Evolutionary conservation across 2,329 filamentous ascomycete species (phyloP).

Genomic region (Pseudocercospora vitis): DNA sequence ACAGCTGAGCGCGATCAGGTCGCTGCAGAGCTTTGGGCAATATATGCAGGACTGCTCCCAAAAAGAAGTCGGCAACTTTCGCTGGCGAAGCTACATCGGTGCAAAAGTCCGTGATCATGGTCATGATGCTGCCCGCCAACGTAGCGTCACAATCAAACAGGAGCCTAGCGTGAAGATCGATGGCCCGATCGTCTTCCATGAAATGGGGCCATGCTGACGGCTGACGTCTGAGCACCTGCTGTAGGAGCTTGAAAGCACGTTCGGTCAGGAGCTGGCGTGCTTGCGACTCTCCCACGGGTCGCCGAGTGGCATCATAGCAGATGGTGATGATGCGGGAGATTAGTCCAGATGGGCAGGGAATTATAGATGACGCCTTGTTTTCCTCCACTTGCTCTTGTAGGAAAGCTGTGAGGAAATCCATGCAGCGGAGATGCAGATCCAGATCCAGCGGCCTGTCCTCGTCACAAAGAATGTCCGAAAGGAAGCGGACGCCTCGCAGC

Average conservation of each 20-base stretch:
- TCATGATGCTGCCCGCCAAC: constrained; percentile 20
- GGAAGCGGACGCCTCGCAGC: constrained; percentile 28
- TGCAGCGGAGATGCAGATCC: constrained; percentile 17
- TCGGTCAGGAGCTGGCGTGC: constrained; percentile 10
- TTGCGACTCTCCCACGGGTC: not conserved
- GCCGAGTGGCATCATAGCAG: constrained; percentile 14
- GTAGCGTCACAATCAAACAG: constrained; percentile 26
- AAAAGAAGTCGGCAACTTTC: constrained; percentile 27
- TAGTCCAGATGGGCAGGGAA: constrained; percentile 27
- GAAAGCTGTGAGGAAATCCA: constrained; percentile 29
- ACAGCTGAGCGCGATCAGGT: constrained; percentile 16
- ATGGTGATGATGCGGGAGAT: constrained; percentile 26
- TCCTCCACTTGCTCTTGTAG: constrained; percentile 27
- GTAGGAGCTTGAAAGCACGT: constrained; percentile 10
- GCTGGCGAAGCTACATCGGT: constrained; percentile 20
- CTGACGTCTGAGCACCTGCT: constrained; percentile 20
- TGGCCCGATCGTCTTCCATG: constrained; percentile 26
- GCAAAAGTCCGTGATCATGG: constrained; percentile 29
- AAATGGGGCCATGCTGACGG: constrained; percentile 36
- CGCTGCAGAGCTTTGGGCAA: constrained; percentile 26
- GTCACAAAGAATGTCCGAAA: constrained; percentile 31
- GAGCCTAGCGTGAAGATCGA: constrained; percentile 40
- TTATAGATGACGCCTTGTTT: constrained; percentile 20
- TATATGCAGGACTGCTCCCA: constrained; percentile 22
- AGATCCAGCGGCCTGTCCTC: constrained; percentile 12